Evolutionary conservation across 164 flowering plant species (phyloP).

Genomic region (Akebia trifoliata): DNA sequence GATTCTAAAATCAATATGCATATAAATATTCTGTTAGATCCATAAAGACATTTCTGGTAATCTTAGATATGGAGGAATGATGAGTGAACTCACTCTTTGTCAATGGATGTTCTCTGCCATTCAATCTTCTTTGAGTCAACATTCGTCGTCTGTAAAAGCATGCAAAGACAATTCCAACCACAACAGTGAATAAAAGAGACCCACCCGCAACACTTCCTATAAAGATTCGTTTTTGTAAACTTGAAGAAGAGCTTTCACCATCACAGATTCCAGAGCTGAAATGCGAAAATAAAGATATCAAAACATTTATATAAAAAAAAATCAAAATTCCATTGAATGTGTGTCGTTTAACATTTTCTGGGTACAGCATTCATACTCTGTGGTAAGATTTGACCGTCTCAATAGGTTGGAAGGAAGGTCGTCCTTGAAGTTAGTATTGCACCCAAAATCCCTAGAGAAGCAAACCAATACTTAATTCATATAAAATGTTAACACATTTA

Average conservation of each 20-base stretch:
- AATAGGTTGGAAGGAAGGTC: constrained; percentile 28
- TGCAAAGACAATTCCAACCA: constrained; percentile 27
- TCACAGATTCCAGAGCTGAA: constrained; percentile 49
- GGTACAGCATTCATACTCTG: constrained; percentile 46
- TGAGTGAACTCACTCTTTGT: constrained; percentile 42
- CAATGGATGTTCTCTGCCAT: constrained; percentile 19
- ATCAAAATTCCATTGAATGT: neutral
- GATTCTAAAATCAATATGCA: no score
- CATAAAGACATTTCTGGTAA: no score
- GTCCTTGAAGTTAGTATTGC: constrained; percentile 41
- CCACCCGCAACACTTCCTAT: constrained; percentile 46
- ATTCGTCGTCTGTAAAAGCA: constrained; percentile 28
- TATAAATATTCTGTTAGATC: no score
- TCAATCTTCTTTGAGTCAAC: constrained; percentile 13
- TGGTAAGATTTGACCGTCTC: constrained; percentile 31
- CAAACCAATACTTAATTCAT: neutral
- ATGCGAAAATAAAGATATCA: constrained; percentile 4
- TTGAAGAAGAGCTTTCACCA: constrained; percentile 16
- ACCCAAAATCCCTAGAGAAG: constrained; percentile 45
- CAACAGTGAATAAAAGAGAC: constrained; percentile 33
- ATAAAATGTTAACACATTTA: neutral
- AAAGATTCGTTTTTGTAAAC: constrained; percentile 11
- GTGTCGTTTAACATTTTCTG: neutral
- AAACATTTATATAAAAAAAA: neutral
- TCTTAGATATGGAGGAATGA: neutral